Evolutionary conservation across 2,329 filamentous ascomycete genomes (phyloP), one percentile per base, ranked within the genome.

Genomic region (Aspergillus sp.): DNA sequence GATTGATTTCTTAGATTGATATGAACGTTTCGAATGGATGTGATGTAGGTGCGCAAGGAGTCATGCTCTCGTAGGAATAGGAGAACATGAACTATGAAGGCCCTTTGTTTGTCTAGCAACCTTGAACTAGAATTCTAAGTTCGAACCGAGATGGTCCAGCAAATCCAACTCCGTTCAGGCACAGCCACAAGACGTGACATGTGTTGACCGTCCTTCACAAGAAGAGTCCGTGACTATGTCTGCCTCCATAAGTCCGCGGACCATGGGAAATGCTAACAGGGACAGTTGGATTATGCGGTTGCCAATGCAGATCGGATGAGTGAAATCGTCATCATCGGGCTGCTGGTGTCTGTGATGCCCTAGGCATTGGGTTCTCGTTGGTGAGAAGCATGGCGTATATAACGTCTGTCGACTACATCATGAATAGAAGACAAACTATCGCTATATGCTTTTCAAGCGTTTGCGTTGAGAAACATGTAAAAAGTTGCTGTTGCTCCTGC

Each of bases 71-170:
- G 73, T 77, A 68, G 59, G 62, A 63, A 62, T 57, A 67, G 64
- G 68, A 69, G 63, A 71, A 70, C 75, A 77, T 75, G 75, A 76
- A 77, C 75, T 77, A 77, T 77, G 75, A 77, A 77, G 75, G 75
- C 73, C 69, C 75, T 76, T 58, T 54, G 48, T 76, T 73, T 55
- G 59, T 76, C 67, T 77, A 60, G 74, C 75, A 76, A 76, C 67
- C 27, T 64, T 62, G 53, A 55, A 46, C 49, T 56, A 45, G 52
- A 8, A 31, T 31, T 31, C 27, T 31, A 31, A 31, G 56, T 48
- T 39, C 46, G 40, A 27, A 59, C 57, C 58, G 55, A 50, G 52
- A 61, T 58, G 50, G 52, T 60, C 63, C 62, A 60, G 59, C 68
- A 71, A 9, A 68, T 62, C 70, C 74, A 76, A 73, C 73, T 74